Evolutionary conservation across 164 flowering plant species (phyloP).

Genomic region (Vitis cinerea): DNA sequence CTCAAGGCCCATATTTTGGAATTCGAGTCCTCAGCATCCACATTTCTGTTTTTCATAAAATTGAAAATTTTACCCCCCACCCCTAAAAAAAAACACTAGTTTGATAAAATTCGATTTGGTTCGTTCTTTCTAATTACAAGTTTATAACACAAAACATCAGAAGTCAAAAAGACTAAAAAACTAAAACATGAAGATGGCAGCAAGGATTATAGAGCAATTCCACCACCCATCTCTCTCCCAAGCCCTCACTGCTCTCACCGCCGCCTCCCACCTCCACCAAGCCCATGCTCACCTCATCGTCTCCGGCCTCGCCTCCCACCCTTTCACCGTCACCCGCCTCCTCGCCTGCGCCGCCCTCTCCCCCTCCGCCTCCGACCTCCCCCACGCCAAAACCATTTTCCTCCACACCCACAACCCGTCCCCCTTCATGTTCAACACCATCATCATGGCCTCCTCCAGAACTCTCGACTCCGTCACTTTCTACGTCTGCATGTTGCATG

Average conservation of each 20-base stretch:
- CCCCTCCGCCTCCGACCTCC: conserved; percentile 9
- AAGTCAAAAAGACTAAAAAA: too few species aligned
- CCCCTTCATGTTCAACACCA: conserved; percentile 28
- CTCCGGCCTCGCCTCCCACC: conserved; percentile 8
- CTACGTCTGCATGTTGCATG: conserved; percentile 22
- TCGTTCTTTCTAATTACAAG: too few species aligned
- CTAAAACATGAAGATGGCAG: too few species aligned
- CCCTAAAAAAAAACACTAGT: too few species aligned
- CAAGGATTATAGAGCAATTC: conserved; percentile 2
- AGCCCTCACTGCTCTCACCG: conserved; percentile 23
- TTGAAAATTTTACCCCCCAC: too few species aligned
- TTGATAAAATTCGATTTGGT: too few species aligned
- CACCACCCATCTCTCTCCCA: conserved; percentile 23
- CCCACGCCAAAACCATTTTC: conserved; percentile 23
- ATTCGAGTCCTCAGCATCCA: too few species aligned
- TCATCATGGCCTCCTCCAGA: conserved; percentile 25
- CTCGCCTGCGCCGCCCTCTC: conserved; percentile 25
- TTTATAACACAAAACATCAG: too few species aligned
- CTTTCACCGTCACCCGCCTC: conserved; percentile 21
- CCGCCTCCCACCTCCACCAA: conserved; percentile 24
- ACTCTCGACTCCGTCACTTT: conserved; percentile 11
- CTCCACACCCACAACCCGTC: conserved; percentile 12
- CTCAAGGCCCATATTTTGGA: too few species aligned
- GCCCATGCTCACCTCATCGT: conserved; percentile 26
- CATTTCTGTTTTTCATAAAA: too few species aligned